These are phyloP conservation scores for Ogataea dorogensis DNA, from an alignment of 805 yeast species.

Conservation along the genomic window DNA sequence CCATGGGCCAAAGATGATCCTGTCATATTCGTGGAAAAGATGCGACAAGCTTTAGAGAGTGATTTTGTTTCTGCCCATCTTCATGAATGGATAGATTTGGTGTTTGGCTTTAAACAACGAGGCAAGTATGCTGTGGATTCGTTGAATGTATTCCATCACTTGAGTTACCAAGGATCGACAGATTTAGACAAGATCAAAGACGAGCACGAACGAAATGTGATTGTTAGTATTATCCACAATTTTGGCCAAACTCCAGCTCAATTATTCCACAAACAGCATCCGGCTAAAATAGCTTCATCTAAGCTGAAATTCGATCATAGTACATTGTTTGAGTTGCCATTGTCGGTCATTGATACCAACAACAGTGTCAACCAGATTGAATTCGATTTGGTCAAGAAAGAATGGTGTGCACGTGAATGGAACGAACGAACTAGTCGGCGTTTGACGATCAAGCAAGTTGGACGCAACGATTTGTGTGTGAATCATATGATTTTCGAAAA, in stretches of 20 bases:
- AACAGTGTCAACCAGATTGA: constrained; percentile 43
- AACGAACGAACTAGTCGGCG: constrained; percentile 2
- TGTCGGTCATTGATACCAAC: constrained; percentile 43
- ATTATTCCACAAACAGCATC: constrained; percentile 68
- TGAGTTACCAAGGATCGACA: constrained; percentile 82
- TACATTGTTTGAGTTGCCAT: constrained; percentile 36
- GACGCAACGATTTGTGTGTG: constrained; percentile 27
- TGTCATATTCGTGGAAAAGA: constrained; percentile 64
- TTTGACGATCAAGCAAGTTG: constrained; percentile 13
- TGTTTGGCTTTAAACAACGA: constrained; percentile 78
- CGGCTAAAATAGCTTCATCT: constrained; percentile 41
- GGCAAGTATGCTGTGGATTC: constrained; percentile 67
- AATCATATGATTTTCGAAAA: constrained; percentile 42
- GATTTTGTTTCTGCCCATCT: constrained; percentile 73
- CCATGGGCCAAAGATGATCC: constrained; percentile 85
- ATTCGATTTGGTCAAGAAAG: constrained; percentile 38
- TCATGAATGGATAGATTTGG: constrained; percentile 81
- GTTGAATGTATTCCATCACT: constrained; percentile 76
- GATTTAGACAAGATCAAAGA: constrained; percentile 72
- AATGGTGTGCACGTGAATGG: constrained; percentile 49
- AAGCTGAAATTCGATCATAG: constrained; percentile 36
- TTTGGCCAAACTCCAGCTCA: constrained; percentile 89
- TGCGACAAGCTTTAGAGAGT: constrained; percentile 82
- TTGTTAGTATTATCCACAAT: constrained; percentile 83
- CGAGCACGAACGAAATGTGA: constrained; percentile 69